Evolutionary conservation across 2,329 filamentous ascomycete species (phyloP), one percentile per base, ranked within the genome.

Genomic region (Fusarium sp.): DNA sequence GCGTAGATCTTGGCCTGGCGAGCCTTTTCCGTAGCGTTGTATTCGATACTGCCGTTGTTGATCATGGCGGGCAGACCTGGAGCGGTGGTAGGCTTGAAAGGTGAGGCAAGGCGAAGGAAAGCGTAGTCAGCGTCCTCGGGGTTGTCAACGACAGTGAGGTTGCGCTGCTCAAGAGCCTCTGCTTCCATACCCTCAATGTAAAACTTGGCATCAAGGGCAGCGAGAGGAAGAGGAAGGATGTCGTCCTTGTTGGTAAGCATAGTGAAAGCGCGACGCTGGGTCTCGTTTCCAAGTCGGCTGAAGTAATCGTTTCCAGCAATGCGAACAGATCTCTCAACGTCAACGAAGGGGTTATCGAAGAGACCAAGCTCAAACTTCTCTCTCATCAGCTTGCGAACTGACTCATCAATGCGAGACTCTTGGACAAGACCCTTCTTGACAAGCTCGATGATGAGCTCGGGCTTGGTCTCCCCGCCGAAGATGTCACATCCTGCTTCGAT

Each of bases 351-450:
- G 49, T 83, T 81, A 14, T 87, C 84, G 52, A 87, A 87, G 10
- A 87, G 80, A 5, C 85, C 85, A 0, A 87, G 79, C 6, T 80
- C 54, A 68, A 87, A 87, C 72, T 87, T 87, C 65, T 87, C 85
- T 30, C 74, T 77, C 6, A 87, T 77, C 0, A 87, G 75, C 3
- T 81, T 81, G 4, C 81, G 78, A 4, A 86, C 80, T 0, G 84
- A 86, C 10, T 76, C 56, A 54, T 87, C 81, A 6, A 87, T 74
- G 14, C 84, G 83, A 1, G 74, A 72, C 57, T 86, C 83, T 10
- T 79, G 67, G 1, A 70, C 42, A 22, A 71, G 14, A 83, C 71
- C n/a, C 76, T 72, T 27, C 79, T 82, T 48, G 80, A 86, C 83
- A 0, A 85, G 76, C 57, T 86, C 78, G 4, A 85, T 71, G n/a